Evolutionary conservation across 2,329 filamentous ascomycete species (phyloP).

Genomic region (Colletotrichum shisoi): DNA sequence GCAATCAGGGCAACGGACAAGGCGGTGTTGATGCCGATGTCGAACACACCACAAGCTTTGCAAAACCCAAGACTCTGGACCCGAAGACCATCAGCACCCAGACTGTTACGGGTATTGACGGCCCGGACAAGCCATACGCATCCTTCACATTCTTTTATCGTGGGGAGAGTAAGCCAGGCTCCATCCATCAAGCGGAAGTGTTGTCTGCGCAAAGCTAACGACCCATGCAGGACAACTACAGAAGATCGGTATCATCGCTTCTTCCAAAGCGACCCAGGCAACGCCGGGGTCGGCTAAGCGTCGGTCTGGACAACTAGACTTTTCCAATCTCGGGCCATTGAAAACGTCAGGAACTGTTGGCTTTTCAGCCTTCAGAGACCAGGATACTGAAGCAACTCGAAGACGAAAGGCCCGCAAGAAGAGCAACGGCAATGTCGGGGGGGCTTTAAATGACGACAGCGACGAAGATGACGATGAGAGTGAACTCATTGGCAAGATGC

Average conservation of each 20-base stretch:
- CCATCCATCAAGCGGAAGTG: conserved; percentile 3
- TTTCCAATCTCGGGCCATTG: conserved; percentile 82
- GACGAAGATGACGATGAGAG: conserved; percentile 74
- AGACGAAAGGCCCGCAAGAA: conserved; percentile 70
- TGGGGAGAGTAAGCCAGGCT: conserved; percentile 78
- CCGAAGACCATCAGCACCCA: conserved; percentile 98
- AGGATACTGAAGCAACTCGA: conserved; percentile 61
- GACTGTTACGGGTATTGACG: conserved; percentile 97
- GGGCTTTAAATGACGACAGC: conserved; percentile 73
- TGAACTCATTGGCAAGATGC: conserved; percentile 69
- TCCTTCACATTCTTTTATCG: conserved; percentile 98
- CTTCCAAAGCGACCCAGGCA: conserved; percentile 70
- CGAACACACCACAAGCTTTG: conserved; percentile 97
- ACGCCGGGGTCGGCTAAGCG: conserved; percentile 73
- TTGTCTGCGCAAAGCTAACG: conserved; percentile 8
- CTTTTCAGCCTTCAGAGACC: conserved; percentile 86
- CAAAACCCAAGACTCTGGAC: conserved; percentile 93
- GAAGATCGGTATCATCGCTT: conserved; percentile 89
- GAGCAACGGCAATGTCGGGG: conserved; percentile 63
- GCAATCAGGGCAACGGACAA: conserved; percentile 61
- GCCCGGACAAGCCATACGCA: conserved; percentile 93
- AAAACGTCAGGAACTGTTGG: conserved; percentile 88
- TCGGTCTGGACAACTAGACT: conserved; percentile 83
- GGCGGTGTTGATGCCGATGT: conserved; percentile 78
- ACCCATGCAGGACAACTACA: conserved; percentile 78